A percentile compares a stretch with the other conserved stretches of the same genome.
Evolutionary conservation across 75 land plant genomes (phyloP).

Genomic region (Cryptomeria japonica): DNA sequence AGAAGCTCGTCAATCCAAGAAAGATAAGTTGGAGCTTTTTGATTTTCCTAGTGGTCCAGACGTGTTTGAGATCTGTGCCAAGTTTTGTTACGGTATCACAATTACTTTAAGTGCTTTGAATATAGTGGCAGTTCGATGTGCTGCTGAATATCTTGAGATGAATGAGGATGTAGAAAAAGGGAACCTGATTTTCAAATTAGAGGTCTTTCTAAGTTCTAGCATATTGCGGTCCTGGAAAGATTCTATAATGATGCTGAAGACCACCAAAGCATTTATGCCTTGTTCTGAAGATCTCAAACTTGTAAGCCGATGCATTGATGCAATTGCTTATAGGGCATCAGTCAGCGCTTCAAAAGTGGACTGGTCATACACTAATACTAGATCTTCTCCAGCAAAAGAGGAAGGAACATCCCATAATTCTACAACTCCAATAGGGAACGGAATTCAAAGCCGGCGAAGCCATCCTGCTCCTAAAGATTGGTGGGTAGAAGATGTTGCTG

Average conservation of each 20-base stretch:
- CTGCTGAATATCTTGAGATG: conserved; percentile 73
- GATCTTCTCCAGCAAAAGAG: neutral
- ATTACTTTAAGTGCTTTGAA: conserved; percentile 77
- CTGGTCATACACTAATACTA: conserved; percentile 68
- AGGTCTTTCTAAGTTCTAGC: conserved; percentile 60
- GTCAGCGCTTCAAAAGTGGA: conserved; percentile 56
- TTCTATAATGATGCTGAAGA: conserved; percentile 64
- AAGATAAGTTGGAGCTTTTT: conserved; percentile 24
- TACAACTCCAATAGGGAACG: conserved; percentile 32
- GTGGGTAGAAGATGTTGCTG: conserved; percentile 92
- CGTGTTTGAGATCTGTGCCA: no score
- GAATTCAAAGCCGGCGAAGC: conserved; percentile 15
- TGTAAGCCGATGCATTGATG: conserved; percentile 53
- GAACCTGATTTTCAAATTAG: conserved; percentile 62
- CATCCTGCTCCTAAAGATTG: conserved; percentile 66
- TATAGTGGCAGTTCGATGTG: conserved; percentile 62
- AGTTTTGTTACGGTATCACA: no score
- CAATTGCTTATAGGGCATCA: conserved; percentile 55
- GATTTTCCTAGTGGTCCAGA: conserved; percentile 66
- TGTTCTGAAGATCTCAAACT: conserved; percentile 63
- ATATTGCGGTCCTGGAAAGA: conserved; percentile 78
- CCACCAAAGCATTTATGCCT: conserved; percentile 41
- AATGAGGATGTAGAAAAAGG: conserved; percentile 59
- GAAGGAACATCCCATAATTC: conserved; percentile 40
- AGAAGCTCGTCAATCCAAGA: conserved; percentile 16